phyloP scores from a whole-genome alignment of 2,329 filamentous ascomycete species.

The Colletotrichum sp. region DNA sequence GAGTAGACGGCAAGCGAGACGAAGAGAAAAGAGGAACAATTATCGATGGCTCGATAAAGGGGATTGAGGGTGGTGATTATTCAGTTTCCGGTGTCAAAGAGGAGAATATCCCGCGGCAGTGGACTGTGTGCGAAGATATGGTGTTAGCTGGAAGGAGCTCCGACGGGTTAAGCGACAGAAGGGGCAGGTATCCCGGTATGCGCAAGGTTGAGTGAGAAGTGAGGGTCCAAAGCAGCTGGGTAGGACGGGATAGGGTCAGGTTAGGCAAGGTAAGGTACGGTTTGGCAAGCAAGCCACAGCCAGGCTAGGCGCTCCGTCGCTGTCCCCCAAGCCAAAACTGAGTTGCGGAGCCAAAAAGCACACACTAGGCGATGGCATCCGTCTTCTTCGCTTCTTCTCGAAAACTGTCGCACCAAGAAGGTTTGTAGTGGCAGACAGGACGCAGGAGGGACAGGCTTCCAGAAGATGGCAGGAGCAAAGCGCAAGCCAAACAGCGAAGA shows the following conservation, averaged over 20 bases:
- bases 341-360: background rate
- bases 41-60: background rate
- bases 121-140: background rate
- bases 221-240: conserved; percentile 9
- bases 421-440: background rate
- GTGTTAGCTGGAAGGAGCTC: conserved; percentile 17
- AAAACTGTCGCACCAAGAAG: background rate
- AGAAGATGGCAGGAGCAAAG: background rate
- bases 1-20: background rate
- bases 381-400: conserved; percentile 4
- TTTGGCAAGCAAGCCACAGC: background rate
- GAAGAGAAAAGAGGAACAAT: background rate
- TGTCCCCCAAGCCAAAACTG: background rate
- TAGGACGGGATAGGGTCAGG: background rate
- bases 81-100: background rate
- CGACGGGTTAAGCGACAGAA: conserved; percentile 18
- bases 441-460: background rate
- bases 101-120: background rate
- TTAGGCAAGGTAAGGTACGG: background rate
- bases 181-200: conserved; percentile 12
- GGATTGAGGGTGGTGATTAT: background rate
- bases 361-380: background rate
- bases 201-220: conserved; percentile 8
- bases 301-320: background rate
- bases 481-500: background rate